Base-by-base conservation (phyloP, 768 basidiomycete genomes). In the Tylopilus rubrobrunneus region DNA sequence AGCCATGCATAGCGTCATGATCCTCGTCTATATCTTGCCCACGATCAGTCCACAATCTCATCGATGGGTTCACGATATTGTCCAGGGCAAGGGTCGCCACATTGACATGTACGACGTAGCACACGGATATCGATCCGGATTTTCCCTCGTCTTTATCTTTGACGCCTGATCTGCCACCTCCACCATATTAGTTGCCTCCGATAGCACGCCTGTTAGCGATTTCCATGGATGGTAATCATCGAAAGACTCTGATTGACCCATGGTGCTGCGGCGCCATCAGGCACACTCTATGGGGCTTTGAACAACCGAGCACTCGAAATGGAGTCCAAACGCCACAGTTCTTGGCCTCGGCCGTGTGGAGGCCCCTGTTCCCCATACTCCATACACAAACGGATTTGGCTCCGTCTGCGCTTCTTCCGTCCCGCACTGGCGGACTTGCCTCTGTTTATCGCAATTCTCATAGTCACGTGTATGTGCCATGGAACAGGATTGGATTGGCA, bases 51-150 rank as follows among this genome's bases (percentile, higher is more conserved):
- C 19, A 36, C 28, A 27, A 54, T 58, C 52, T 42, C 55, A 66
- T 67, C 65, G 65, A 65, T 66, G 50, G 53, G 53, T 51, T 28
- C 45, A 10, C 31, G 56, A 58, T 57, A 57, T 31, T 39, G 37
- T 19, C 29, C 37, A 19, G 37, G 37, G 37, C 37, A 39, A 12
- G 37, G 37, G 56, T 14, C 17, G 39, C 2, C 17, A 44, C 5
- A 25, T 6, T 5, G 5, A 9, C 49, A 53, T 44, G 36, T 40
- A 4, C n/a, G 9, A 51, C 47, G 46, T 55, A 49, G 36, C 48
- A 19, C 28, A 52, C 52, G 8, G 27, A 25, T 44, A 65, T 62
- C 60, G 56, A 62, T 49, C 56, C 59, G 51, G 47, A 43, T 14
- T 31, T 40, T 42, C 52, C 43, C 48, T 56, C 49, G 33, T 48